These are phyloP conservation scores for Candida krabiensis DNA, from an alignment of 805 yeast genomes.

Conservation along the genomic window DNA sequence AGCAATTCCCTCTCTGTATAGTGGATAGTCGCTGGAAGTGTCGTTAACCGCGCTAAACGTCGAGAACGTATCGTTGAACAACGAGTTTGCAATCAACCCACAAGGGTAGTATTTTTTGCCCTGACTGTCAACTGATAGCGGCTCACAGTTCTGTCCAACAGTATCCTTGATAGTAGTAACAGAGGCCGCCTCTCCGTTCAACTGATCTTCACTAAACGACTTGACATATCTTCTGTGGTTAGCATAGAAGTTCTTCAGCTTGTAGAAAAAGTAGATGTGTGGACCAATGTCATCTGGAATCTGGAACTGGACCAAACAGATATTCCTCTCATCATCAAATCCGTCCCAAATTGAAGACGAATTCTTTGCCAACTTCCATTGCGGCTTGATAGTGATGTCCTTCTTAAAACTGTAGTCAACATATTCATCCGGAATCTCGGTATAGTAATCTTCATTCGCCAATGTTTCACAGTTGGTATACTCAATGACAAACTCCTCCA, in stretches of 20 bases:
- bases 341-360: conserved; percentile 39
- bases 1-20: conserved; percentile 59
- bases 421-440: conserved; percentile 60
- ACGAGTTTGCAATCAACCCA: conserved; percentile 78
- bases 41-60: conserved; percentile 44
- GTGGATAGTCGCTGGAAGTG: conserved; percentile 41
- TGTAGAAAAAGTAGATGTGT: conserved; percentile 78
- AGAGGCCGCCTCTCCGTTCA: conserved; percentile 70
- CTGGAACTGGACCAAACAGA: conserved; percentile 72
- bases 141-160: conserved; percentile 60
- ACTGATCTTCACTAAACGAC: conserved; percentile 76
- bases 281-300: conserved; percentile 71
- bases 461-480: conserved; percentile 65
- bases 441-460: conserved; percentile 46
- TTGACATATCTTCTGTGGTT: conserved; percentile 94
- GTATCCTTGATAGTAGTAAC: conserved; percentile 52
- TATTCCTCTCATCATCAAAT: conserved; percentile 46
- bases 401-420: conserved; percentile 59
- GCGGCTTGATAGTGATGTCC: conserved; percentile 42
- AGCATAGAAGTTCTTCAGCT: conserved; percentile 83
- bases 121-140: conserved; percentile 47
- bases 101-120: conserved; percentile 72
- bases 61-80: conserved; percentile 74
- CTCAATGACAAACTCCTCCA: conserved; percentile 74
- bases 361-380: conserved; percentile 60